phyloP scores from a whole-genome alignment of 331 rosid genomes.

The Telfairia occidentalis region DNA sequence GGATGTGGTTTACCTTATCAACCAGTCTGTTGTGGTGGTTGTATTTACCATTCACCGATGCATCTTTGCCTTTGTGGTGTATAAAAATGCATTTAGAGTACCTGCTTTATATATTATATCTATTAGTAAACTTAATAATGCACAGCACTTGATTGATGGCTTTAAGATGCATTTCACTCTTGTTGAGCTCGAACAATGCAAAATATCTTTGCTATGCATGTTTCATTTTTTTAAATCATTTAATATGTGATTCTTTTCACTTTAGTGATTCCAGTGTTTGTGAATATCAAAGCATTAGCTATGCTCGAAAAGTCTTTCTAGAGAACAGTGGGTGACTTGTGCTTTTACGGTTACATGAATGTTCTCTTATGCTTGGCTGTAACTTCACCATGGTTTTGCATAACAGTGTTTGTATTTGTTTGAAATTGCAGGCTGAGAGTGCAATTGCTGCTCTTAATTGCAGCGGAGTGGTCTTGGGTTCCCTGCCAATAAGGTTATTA shows the following conservation, averaged over 20 bases:
- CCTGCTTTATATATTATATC: not conserved
- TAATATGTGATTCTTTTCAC: not conserved
- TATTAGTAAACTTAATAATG: not conserved
- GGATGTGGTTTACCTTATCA: not conserved
- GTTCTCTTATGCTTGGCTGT: not conserved
- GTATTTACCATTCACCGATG: not conserved
- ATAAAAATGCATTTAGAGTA: not conserved
- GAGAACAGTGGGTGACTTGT: not conserved
- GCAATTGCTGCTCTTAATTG: constrained; percentile 53
- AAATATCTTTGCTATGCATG: not conserved
- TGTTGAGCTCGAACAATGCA: not conserved
- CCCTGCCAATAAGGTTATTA: constrained; percentile 76
- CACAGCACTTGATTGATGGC: not conserved
- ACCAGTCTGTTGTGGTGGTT: not conserved
- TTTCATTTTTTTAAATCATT: not conserved
- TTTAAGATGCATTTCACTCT: not conserved
- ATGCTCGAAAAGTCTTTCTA: not conserved
- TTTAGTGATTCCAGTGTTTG: not conserved
- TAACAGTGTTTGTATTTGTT: not conserved
- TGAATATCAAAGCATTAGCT: not conserved
- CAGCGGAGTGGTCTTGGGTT: constrained; percentile 50
- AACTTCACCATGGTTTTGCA: not conserved
- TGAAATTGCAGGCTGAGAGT: constrained; percentile 38
- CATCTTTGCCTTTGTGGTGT: not conserved
- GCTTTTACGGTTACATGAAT: not conserved